phyloP scores from a whole-genome alignment of 2,329 filamentous ascomycete species.

The Helotiales sp. region DNA sequence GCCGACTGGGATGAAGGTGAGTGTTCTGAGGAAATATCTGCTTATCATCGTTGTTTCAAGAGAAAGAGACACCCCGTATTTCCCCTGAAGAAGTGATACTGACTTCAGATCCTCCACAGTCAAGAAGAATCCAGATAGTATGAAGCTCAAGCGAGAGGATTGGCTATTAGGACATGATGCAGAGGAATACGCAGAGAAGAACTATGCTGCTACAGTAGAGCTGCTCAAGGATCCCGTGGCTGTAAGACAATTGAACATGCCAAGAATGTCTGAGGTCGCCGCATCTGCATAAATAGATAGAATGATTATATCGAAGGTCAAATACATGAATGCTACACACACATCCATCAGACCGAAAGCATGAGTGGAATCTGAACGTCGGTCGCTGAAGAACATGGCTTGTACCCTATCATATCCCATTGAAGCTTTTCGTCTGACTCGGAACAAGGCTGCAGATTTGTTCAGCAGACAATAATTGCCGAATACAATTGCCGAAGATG shows the following conservation, averaged over 20 bases:
- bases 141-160: constrained; percentile 21
- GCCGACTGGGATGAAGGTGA: constrained; percentile 24
- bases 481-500: constrained; percentile 4
- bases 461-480: constrained; percentile 4
- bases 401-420: background rate
- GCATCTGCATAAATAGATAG: constrained; percentile 7
- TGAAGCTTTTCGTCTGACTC: background rate
- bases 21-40: no score
- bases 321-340: background rate
- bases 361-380: no score
- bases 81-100: no score
- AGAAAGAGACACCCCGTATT: no score
- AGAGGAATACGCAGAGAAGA: constrained; percentile 24
- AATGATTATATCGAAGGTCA: background rate
- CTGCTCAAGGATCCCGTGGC: constrained; percentile 16
- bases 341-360: background rate
- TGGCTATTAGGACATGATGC: constrained; percentile 27
- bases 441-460: background rate
- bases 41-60: no score
- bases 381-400: no score
- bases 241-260: constrained; percentile 15
- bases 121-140: constrained; percentile 26
- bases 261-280: constrained; percentile 4
- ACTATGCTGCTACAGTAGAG: constrained; percentile 19
- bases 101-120: no score